Evolutionary conservation across 2,329 filamentous ascomycete genomes (phyloP), one percentile per base, ranked within the genome.

Genomic region (Xylariaceae sp.): DNA sequence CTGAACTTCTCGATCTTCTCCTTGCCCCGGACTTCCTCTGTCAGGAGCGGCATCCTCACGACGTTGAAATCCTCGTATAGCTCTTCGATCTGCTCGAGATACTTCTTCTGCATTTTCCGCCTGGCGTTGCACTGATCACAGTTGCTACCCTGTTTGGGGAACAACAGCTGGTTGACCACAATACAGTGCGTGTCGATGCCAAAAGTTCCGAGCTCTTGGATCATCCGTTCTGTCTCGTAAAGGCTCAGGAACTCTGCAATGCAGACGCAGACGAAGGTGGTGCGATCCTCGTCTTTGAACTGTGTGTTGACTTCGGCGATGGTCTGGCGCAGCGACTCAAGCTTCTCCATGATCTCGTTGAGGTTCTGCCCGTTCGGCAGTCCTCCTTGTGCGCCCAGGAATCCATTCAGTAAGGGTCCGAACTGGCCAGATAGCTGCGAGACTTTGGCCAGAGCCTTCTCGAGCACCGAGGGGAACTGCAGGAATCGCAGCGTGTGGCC

Each of bases 181-280:
- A 98, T 96, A 56, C 83, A 80, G 66, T 96, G 92, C 5, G 90
- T 94, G 60, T 98, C 92, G 58, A 98, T 98, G 54, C 82, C 71
- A 65, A 94, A 98, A 58, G 76, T 83, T 30, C 87, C 80, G 41
- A 98, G 71, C 68, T 98, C 92, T 70, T 98, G 92, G 52, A 98
- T 96, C 92, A 98, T 96, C 52, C 92, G 84, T 70, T 98, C 92
- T 42, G 92, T 98, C 72, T 98, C 92, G 67, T 98, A 98, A 33
- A 98, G 72, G 23, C 82, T 89, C 51, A 98, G 63, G 67, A 98
- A 98, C 64, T 98, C 92, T 33, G 92, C 86, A 59, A 98, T 98
- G 61, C 92, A 94, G 40, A 98, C 92, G 59, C 92, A 96, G 34
- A 98, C 88, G 55, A 98, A 98, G 0, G 92, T 98, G 15, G 89